A percentile compares a stretch with the other conserved stretches of the same genome.
Evolutionary conservation across 768 basidiomycete species (phyloP).

Genomic region (Mycena rosella): DNA sequence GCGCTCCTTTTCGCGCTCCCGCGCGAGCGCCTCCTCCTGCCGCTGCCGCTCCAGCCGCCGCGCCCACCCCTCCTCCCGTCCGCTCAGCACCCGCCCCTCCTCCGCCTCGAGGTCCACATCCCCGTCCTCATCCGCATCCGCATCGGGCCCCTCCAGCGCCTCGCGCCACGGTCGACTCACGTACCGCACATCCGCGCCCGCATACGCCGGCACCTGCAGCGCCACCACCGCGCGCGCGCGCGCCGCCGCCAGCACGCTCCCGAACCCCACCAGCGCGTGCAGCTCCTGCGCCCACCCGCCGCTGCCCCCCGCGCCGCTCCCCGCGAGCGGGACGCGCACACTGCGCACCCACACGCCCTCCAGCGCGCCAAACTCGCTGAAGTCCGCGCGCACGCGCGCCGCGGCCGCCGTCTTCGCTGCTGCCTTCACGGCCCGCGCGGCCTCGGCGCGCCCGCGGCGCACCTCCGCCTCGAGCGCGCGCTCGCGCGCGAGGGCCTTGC

Average conservation of each 20-base stretch:
- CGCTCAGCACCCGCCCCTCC: not conserved
- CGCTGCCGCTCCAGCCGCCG: constrained; percentile 4
- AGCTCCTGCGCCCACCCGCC: constrained; percentile 20
- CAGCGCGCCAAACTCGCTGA: constrained; percentile 24
- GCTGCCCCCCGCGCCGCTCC: no score
- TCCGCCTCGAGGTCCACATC: not conserved
- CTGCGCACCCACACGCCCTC: constrained; percentile 31
- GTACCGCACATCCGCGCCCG: not conserved
- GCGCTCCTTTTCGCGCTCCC: constrained; percentile 19
- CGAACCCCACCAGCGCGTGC: constrained; percentile 29
- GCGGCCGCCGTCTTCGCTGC: constrained; percentile 4
- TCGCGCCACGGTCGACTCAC: constrained; percentile 18
- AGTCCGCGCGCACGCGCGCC: constrained; percentile 29
- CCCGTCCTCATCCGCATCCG: not conserved
- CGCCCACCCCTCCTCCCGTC: constrained; percentile 22
- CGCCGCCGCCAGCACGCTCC: constrained; percentile 1
- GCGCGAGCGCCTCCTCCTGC: constrained; percentile 1
- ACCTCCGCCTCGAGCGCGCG: constrained; percentile 23
- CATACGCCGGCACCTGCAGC: constrained; percentile 14
- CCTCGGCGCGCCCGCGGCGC: not conserved
- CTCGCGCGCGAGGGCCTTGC: constrained; percentile 28
- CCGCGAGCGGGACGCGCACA: no score
- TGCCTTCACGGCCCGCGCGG: not conserved
- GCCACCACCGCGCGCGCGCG: constrained; percentile 14
- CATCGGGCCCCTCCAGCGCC: constrained; percentile 1